Percentiles rank a stretch among this genome's conserved stretches.
These are phyloP conservation scores for Aurantiochytrium sp. DNA, from an alignment of 108 stramenopile species.

Conservation along the genomic window DNA sequence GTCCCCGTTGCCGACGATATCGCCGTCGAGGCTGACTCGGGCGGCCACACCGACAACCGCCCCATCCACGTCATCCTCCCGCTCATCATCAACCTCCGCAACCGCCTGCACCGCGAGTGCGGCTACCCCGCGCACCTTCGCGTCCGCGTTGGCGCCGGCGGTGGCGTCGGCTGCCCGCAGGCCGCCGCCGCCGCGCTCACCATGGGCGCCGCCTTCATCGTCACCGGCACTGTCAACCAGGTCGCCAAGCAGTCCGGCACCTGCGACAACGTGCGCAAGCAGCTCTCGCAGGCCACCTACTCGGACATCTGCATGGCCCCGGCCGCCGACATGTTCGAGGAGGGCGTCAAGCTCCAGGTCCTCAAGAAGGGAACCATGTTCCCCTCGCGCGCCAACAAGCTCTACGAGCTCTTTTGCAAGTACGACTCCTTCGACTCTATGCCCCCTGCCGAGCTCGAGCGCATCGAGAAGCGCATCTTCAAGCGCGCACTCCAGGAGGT, in stretches of 20 bases:
- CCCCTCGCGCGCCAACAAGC: background rate
- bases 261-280: background rate
- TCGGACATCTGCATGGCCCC: background rate
- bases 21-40: background rate
- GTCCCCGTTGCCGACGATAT: background rate
- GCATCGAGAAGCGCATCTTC: background rate
- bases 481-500: background rate
- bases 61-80: conserved; percentile 8
- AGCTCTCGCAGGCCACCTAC: background rate
- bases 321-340: background rate
- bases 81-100: background rate
- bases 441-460: background rate
- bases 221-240: background rate
- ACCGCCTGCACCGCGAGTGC: background rate
- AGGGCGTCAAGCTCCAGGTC: background rate
- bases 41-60: conserved; percentile 3
- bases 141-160: background rate
- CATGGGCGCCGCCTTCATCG: background rate
- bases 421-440: background rate
- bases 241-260: background rate
- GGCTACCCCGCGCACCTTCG: background rate
- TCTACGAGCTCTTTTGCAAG: background rate
- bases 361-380: background rate
- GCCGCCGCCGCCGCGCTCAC: background rate
- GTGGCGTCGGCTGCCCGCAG: background rate